Conservation (phyloP, 306 rosid genomes). For the Arachis hypogaea region DNA sequence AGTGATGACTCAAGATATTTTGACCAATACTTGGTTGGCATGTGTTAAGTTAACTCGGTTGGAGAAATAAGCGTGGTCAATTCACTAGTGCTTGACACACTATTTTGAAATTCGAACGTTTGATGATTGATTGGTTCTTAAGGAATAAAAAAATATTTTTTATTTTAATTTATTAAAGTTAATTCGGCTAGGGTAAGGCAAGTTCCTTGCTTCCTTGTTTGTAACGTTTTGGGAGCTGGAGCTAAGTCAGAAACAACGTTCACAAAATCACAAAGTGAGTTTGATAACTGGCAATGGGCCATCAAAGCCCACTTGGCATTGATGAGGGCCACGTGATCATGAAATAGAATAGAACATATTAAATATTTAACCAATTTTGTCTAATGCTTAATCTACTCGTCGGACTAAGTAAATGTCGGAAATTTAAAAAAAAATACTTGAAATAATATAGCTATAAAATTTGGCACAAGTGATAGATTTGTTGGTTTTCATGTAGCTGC, state of each 20-base stretch:
- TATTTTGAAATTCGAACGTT: conserved; percentile 51
- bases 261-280: not conserved
- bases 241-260: conserved; percentile 22
- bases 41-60: not conserved
- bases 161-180: no score
- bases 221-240: conserved; percentile 46
- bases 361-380: no score
- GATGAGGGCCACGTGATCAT: conserved; percentile 29
- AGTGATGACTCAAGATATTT: conserved; percentile 20
- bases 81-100: conserved; percentile 32
- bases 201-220: conserved; percentile 27
- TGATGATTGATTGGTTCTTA: conserved; percentile 20
- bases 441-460: no score
- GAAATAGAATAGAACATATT: no score
- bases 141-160: not conserved
- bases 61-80: conserved; percentile 29
- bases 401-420: no score
- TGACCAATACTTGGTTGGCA: conserved; percentile 31
- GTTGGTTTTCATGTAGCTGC: no score
- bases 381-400: no score
- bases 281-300: conserved; percentile 49
- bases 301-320: conserved; percentile 41
- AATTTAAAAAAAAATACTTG: no score
- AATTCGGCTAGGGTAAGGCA: not conserved
- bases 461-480: no score